These are phyloP conservation scores for Trichoderma sp. DNA, from an alignment of 2,329 filamentous ascomycete species.

Conservation along the genomic window DNA sequence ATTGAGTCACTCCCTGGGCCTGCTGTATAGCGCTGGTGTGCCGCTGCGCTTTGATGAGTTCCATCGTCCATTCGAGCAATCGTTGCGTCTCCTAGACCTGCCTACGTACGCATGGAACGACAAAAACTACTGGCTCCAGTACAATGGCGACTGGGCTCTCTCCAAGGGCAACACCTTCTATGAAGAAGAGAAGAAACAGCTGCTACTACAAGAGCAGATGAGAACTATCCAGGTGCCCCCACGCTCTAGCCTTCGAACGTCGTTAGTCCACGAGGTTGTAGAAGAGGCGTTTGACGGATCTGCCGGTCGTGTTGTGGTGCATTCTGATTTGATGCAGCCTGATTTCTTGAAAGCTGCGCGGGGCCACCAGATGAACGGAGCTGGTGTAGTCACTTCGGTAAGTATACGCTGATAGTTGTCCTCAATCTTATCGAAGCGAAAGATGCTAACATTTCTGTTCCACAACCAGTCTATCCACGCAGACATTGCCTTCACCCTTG, in stretches of 20 bases:
- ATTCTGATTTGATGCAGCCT: background rate
- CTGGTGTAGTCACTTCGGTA: background rate
- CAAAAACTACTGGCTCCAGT: conserved; percentile 68
- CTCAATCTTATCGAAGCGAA: background rate
- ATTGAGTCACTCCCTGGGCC: background rate
- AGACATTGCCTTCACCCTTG: background rate
- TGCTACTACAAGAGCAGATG: background rate
- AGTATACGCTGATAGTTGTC: no score
- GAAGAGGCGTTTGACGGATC: background rate
- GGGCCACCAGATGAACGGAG: background rate
- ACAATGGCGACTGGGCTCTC: conserved; percentile 59
- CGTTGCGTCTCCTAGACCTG: background rate
- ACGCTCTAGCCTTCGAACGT: background rate
- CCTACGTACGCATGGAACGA: conserved; percentile 31
- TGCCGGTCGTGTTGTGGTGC: background rate
- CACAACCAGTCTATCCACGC: background rate
- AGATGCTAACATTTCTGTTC: background rate
- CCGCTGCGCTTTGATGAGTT: conserved; percentile 70
- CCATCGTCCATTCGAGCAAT: conserved; percentile 45
- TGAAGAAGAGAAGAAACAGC: background rate
- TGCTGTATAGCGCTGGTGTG: conserved; percentile 51
- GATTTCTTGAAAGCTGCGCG: background rate
- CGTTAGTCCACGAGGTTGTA: background rate
- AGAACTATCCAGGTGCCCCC: background rate
- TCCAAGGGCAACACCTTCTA: conserved; percentile 53